These are phyloP conservation scores for Phanerodontia chrysosporium DNA, from an alignment of 768 basidiomycete species.

Conservation along the genomic window DNA sequence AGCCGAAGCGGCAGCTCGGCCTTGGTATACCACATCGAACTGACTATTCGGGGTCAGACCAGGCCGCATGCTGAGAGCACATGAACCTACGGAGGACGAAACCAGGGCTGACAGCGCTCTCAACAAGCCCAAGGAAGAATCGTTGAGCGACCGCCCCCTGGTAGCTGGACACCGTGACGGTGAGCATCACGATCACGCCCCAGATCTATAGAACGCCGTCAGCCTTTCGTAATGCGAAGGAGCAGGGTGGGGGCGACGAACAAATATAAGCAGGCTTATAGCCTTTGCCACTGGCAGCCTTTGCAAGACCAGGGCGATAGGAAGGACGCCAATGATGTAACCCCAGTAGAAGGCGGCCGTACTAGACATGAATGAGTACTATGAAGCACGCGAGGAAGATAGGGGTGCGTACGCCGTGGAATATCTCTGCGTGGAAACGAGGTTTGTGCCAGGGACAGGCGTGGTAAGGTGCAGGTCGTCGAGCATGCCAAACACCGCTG, in stretches of 20 bases:
- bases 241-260: background rate
- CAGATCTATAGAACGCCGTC: background rate
- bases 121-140: slow-evolving; percentile 10
- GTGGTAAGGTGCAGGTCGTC: slow-evolving; percentile 7
- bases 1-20: slow-evolving; percentile 10
- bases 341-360: slow-evolving; percentile 11
- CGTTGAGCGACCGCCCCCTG: slow-evolving; percentile 6
- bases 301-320: slow-evolving; percentile 9
- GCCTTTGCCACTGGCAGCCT: slow-evolving; percentile 10
- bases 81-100: slow-evolving; percentile 6
- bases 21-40: slow-evolving; percentile 14
- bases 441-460: slow-evolving; percentile 4
- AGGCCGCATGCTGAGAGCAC: background rate
- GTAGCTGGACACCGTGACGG: slow-evolving; percentile 5
- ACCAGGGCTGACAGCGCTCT: slow-evolving; percentile 11
- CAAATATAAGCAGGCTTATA: slow-evolving; percentile 4
- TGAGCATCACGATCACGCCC: slow-evolving; percentile 10
- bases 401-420: slow-evolving; percentile 6
- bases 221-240: background rate
- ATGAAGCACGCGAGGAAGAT: background rate
- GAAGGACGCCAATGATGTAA: slow-evolving; percentile 10
- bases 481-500: slow-evolving; percentile 10
- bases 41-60: background rate
- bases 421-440: slow-evolving; percentile 8
- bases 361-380: background rate